phyloP scores from a whole-genome alignment of 805 yeast genomes.

The Kregervanrija fluxuum region DNA sequence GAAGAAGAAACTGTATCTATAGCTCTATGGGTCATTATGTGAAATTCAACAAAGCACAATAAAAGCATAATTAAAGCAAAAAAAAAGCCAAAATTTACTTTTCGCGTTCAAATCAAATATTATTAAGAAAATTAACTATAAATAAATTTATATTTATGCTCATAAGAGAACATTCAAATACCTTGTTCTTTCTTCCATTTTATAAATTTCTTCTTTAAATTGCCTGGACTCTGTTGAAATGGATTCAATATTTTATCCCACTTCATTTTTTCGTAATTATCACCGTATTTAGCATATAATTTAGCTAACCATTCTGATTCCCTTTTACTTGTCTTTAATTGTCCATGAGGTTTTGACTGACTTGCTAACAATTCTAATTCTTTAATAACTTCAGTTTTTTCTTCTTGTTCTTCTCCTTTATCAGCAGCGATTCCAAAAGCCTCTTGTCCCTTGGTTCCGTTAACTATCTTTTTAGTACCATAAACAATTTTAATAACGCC shows the following conservation, averaged over 20 bases:
- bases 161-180: conserved; percentile 2
- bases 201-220: conserved; percentile 59
- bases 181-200: conserved; percentile 47
- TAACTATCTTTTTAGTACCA: conserved; percentile 47
- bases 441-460: conserved; percentile 9
- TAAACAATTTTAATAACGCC: conserved; percentile 60
- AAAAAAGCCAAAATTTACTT: too few species aligned
- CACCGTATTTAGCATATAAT: conserved; percentile 74
- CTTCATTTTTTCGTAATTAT: conserved; percentile 82
- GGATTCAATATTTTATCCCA: conserved; percentile 85
- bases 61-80: too few species aligned
- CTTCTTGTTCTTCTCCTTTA: conserved; percentile 26
- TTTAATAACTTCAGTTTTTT: conserved; percentile 50
- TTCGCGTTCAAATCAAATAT: too few species aligned
- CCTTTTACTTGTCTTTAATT: conserved; percentile 24
- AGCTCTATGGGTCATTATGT: too few species aligned
- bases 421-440: neutral
- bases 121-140: too few species aligned
- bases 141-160: too few species aligned
- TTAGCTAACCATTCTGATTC: conserved; percentile 37
- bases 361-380: conserved; percentile 60
- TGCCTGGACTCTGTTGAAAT: conserved; percentile 80
- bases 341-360: conserved; percentile 21
- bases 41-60: too few species aligned
- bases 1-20: too few species aligned